Evolutionary conservation across 768 basidiomycete genomes (phyloP), one percentile per base, ranked within the genome.

Genomic region (Terana coerulea): DNA sequence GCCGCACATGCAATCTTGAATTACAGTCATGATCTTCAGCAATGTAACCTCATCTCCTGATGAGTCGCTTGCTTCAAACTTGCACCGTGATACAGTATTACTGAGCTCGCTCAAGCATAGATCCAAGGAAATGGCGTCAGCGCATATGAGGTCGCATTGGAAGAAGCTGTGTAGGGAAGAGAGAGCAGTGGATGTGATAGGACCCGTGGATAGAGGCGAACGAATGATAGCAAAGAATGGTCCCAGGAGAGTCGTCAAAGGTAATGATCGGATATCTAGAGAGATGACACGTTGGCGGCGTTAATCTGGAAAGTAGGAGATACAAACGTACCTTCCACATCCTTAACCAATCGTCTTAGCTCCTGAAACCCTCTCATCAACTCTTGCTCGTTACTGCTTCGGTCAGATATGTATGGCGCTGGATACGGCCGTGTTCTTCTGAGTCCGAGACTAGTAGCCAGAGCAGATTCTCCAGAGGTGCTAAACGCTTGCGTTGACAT

Each of bases 1-100:
- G 51, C 83, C 76, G 57, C 86, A 85, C 56, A 97, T 75, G 60
- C 88, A 87, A 57, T 89, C 83, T 55, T 91, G 83, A 47, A 95
- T 93, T 15, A 98, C 85, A 7, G 85, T 79, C 75, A 98, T 82
- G 53, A 98, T 93, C 67, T 85, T 90, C 57, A 95, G 77, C 6
- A 98, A 75, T 8, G 98, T 95, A 7, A 97, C 89, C 67, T 99
- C 97, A 69, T 99, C 97, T 5, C 92, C 90, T n/a, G 94, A 92
- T 1, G 91, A 91, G 64, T 98, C 94, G 62, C 91, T 95, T 3
- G 91, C 91, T 69, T 98, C 95, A 63, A 99, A 99, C 71, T 95
- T 94, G 77, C 95, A 98, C 63, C 92, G 91, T 5, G 95, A 92
- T 11, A 95, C 81, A 0, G 95, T 85, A 53, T 80, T 86, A 66